Evolutionary conservation across 2,329 filamentous ascomycete genomes (phyloP), one percentile per base, ranked within the genome.

Genomic region (Trichoderma pleuroti): DNA sequence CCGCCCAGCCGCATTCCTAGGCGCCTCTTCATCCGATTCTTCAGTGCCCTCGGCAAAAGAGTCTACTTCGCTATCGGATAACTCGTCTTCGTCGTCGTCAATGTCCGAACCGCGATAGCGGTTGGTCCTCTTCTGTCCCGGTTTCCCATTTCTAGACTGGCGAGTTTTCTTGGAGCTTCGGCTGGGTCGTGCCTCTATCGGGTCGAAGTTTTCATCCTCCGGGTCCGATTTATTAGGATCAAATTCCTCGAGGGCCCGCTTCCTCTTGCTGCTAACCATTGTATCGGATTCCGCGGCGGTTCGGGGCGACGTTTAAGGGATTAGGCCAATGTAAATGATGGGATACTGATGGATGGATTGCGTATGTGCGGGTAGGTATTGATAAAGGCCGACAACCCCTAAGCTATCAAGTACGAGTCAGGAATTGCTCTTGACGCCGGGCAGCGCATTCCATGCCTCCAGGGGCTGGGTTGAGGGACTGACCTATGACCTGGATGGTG

Each of bases 181-280:
- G 16, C 80, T 80, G 18, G 85, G 81, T 34, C 81, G 80, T 30
- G 80, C 82, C 74, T 85, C 83, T 26, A 78, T 77, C 18, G 88
- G 88, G 71, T 89, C 86, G 76, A 91, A 91, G 78, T 90, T 90
- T 74, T 89, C 88, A 76, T 91, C 89, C 63, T 89, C 86, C 2
- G 89, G 84, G 74, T 91, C 89, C 64, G 89, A 91, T 77, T 89
- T 86, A 78, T 90, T 91, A 4, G 87, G 88, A 78, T 91, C 89
- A 74, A 91, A 91, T 68, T 84, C 83, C 73, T 88, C 85, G 16
- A 68, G 80, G 71, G 83, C 83, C 73, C 85, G 82, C 83, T 90
- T 91, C 68, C 89, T 82, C 78, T 90, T 90, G 70, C 78, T 77
- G 57, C 78, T 77, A 49, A 75, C 76, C 80, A 81, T 81, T 36